Percentiles rank a stretch among this genome's conserved stretches.
These are phyloP conservation scores for Fusarium concolor DNA, from an alignment of 2,329 filamentous ascomycete species.

Conservation along the genomic window DNA sequence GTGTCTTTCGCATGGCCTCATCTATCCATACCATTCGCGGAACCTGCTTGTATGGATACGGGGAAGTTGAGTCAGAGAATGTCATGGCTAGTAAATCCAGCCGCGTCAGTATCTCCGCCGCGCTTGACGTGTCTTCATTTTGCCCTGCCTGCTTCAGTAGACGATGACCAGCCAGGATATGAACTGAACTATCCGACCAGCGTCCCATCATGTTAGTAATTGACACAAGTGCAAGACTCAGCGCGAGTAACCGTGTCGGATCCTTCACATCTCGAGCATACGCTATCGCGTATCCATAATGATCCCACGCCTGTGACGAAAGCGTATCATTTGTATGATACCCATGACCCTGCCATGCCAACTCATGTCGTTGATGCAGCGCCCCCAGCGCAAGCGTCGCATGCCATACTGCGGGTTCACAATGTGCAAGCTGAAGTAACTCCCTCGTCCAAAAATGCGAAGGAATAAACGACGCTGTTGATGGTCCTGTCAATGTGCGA, in stretches of 20 bases:
- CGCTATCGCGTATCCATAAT: slow-evolving; percentile 48
- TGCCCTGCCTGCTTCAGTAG: slow-evolving; percentile 41
- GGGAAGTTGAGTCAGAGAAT: slow-evolving; percentile 49
- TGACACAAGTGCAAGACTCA: slow-evolving; percentile 51
- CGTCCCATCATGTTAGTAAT: slow-evolving; percentile 49
- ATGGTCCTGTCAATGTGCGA: slow-evolving; percentile 47
- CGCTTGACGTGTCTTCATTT: slow-evolving; percentile 21
- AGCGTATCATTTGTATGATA: slow-evolving; percentile 15
- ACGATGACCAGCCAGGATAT: slow-evolving; percentile 48
- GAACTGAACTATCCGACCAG: slow-evolving; percentile 48
- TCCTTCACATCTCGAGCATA: slow-evolving; percentile 45
- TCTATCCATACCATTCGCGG: slow-evolving; percentile 28
- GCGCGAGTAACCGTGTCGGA: slow-evolving; percentile 43
- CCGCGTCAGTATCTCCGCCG: slow-evolving; percentile 45
- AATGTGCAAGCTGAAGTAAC: slow-evolving; percentile 50
- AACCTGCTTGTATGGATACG: slow-evolving; percentile 44
- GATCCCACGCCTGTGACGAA: slow-evolving; percentile 39
- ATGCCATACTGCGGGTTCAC: slow-evolving; percentile 52
- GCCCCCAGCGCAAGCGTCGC: slow-evolving; percentile 52
- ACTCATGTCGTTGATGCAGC: slow-evolving; percentile 47
- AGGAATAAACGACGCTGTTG: slow-evolving; percentile 45
- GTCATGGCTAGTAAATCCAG: slow-evolving; percentile 52
- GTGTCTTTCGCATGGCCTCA: slow-evolving; percentile 14
- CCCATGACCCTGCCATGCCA: slow-evolving; percentile 24
- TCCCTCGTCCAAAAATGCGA: slow-evolving; percentile 50